phyloP scores from a whole-genome alignment of 176 grass and related monocot genomes.

The Tillandsia fasciculata region DNA sequence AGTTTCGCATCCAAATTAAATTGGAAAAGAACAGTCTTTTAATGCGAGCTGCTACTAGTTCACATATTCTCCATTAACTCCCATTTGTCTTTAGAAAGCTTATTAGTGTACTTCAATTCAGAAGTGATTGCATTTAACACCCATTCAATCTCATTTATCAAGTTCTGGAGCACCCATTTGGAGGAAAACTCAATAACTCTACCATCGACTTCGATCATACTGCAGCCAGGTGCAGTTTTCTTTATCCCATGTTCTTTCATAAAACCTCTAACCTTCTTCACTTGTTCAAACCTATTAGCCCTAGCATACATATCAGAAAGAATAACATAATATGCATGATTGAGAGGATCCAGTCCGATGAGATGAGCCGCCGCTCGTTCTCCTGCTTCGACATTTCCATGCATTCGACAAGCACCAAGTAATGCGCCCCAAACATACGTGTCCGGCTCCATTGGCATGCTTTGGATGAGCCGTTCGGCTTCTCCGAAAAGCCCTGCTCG shows the following conservation, averaged over 20 bases:
- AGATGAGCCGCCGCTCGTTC: slow-evolving; percentile 4
- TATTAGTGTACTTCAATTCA: neutral
- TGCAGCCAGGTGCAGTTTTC: slow-evolving; percentile 13
- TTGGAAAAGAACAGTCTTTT: too few species aligned
- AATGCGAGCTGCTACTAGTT: neutral
- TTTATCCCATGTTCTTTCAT: slow-evolving; percentile 9
- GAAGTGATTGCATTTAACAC: neutral
- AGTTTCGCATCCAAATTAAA: too few species aligned
- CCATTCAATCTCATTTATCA: slow-evolving; percentile 3
- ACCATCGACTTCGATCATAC: slow-evolving; percentile 6
- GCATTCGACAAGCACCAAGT: slow-evolving; percentile 20
- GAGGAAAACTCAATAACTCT: slow-evolving; percentile 1
- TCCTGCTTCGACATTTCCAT: slow-evolving; percentile 13
- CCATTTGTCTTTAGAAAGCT: neutral
- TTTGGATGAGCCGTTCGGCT: slow-evolving; percentile 2
- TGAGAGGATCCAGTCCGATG: slow-evolving; percentile 7
- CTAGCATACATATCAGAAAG: slow-evolving; percentile 19
- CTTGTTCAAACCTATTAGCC: slow-evolving; percentile 10
- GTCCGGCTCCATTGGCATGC: slow-evolving; percentile 16
- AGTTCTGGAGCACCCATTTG: neutral
- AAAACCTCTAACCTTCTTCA: slow-evolving; percentile 9
- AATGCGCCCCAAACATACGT: slow-evolving; percentile 13
- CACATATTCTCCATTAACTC: neutral
- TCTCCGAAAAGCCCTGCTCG: slow-evolving; percentile 10
- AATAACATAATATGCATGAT: slow-evolving; percentile 13